Conservation (phyloP, 2,329 filamentous ascomycete genomes). For the Trichophyton verrucosum region DNA sequence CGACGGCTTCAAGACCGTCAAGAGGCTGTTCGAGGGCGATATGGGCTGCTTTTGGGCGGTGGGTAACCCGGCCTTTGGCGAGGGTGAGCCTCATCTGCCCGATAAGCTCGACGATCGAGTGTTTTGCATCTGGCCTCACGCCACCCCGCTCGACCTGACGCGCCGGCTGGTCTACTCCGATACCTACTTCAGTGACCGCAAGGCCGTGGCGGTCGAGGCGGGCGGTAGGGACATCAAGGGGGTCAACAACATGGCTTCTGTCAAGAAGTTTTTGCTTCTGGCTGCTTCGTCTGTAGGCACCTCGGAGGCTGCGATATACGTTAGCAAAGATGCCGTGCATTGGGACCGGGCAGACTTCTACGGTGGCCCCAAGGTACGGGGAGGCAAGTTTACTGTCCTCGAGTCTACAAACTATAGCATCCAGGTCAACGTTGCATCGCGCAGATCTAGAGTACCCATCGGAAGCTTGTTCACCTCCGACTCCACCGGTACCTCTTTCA, state of each 20-base stretch:
- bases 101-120: conserved; percentile 54
- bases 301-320: conserved; percentile 81
- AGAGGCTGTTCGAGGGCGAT: conserved; percentile 55
- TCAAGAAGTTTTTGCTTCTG: conserved; percentile 77
- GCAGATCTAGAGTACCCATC: conserved; percentile 48
- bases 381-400: conserved; percentile 78
- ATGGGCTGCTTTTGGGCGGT: conserved; percentile 82
- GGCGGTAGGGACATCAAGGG: conserved; percentile 62
- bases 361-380: conserved; percentile 68
- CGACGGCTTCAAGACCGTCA: conserved; percentile 64
- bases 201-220: conserved; percentile 58
- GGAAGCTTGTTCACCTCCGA: conserved; percentile 91
- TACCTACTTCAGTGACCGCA: conserved; percentile 57
- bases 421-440: conserved; percentile 65
- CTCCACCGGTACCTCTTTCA: conserved; percentile 94
- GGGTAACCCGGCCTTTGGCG: conserved; percentile 53
- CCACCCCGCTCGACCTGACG: conserved; percentile 43
- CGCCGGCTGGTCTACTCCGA: conserved; percentile 67
- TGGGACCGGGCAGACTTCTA: conserved; percentile 93
- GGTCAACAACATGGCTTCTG: conserved; percentile 65
- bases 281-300: conserved; percentile 69
- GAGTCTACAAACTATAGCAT: conserved; percentile 98
- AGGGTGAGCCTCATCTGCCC: conserved; percentile 43
- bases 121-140: conserved; percentile 52
- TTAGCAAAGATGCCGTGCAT: conserved; percentile 66